Base-by-base conservation (phyloP, 2,329 filamentous ascomycete species). In the Sclerotinia minor region DNA sequence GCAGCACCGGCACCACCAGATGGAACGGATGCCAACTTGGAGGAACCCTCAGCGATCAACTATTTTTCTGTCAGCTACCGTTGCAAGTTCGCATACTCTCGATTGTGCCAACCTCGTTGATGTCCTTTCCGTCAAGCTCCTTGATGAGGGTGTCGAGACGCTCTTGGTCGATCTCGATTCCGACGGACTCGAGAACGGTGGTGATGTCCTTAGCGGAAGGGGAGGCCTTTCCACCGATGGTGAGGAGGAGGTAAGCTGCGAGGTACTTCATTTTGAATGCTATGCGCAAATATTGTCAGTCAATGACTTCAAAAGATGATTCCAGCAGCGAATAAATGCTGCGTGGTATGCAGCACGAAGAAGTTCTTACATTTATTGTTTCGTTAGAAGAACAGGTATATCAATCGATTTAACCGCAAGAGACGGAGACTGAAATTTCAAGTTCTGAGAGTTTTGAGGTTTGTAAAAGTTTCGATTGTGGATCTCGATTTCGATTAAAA, bases 361-460 rank as follows among this genome's bases (percentile, higher is more conserved):
- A 41, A 50, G 29, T 49, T 68, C 74, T 72, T 69, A 77, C 76
- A 73, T 73, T 74, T 73, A 24, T 61, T 55, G 70, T 68, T 69
- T 67, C 68, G 71, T 73, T 73, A 38, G 68, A 70, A 69, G 76
- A 93, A 94, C 91, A 90, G 85, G 91, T 94, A 91, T 90, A 85
- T 93, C 94, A 98, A 98, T 98, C 94, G 89, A 90, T 96, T 98
- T 96, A 97, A 97, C 94, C 94, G 93, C 92, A 81, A 82, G 81
- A 89, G 87, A 91, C 94, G 94, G 94, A 97, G 94, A 98, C 94
- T 97, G 94, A 96, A 87, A 90, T 93, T 92, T 95, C 92, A 87
- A 92, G 92, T 96, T 77, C 75, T 71, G 61, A 64, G 64, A 65
- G 60, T 65, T 67, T 67, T 49, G 41, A 41, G 19, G 52, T 60